Base-by-base conservation (phyloP, 1,284 basidiomycete genomes). In the Sporisorium sorghi region DNA sequence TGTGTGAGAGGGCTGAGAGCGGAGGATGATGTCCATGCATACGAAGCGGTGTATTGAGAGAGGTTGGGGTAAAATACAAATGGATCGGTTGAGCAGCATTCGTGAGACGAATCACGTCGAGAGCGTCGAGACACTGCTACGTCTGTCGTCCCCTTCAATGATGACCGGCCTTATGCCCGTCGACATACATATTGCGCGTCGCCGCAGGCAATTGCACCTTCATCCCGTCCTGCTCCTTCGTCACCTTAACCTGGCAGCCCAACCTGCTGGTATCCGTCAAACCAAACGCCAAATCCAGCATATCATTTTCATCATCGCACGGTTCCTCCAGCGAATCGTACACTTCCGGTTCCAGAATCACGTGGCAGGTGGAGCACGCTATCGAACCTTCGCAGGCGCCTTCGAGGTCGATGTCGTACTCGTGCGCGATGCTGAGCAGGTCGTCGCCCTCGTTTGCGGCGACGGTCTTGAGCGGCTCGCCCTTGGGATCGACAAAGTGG, bases 261-360 rank as follows among this genome's bases (percentile, higher is more conserved):
- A 89, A 83, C 35, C 88, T 82, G 8, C 88, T 89, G 21, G 88
- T 89, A 39, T 98, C 96, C 1, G 94, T 97, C 64, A 99, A 87
- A 0, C 94, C 96, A 78, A 98, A 99, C 1, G 96, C 97, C 87
- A 99, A 91, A 85, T 99, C 96, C 40, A 99, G 88, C 95, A 98
- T 98, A 55, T 84, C 84, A 48, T 85, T 97, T 86, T 99, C 96
- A 83, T 99, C 96, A 77, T 99, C 96, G 64, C 92, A 92, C 1
- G 96, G 94, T 82, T 97, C 95, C 2, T 92, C 91, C 2, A 97
- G 87, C 50, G 89, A 83, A 85, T 97, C 93, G 83, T 93, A 98
- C 65, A 90, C 88, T 77, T 93, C 90, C 11, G 90, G 90, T 50
- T 91, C 88, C 46, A 98, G 88, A 60, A 98, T 93, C 64, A 98